Evolutionary conservation across 2,329 filamentous ascomycete species (phyloP), one percentile per base, ranked within the genome.

Genomic region (Xylaria digitata): DNA sequence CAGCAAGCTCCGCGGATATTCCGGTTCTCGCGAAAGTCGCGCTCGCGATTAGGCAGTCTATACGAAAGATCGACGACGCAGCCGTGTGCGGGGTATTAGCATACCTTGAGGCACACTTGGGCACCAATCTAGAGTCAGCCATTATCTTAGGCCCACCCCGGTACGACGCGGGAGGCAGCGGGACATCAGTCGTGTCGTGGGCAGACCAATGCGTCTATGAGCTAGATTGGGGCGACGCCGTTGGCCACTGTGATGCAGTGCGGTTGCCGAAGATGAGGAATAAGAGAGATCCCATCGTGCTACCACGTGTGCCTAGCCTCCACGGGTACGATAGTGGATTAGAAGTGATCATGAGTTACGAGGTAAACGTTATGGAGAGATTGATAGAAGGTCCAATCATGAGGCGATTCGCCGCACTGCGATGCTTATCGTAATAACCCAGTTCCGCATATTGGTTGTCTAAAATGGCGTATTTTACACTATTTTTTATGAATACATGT

Each of bases 111-210:
- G 26, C 53, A 2, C 68, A 68, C 8, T 7, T 65, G 1, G 62
- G 64, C 6, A 26, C 61, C 1, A 48, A 54, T 34, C 21, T 30
- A 19, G 43, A 59, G 49, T 54, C 32, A 9, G 43, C 54, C 13
- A 56, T 68, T 7, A 46, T 63, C 43, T 43, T 66, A 0, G 63
- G 63, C 2, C 63, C 56, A 23, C 60, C 60, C 8, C 53, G 56
- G 8, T 30, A 40, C 26, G 45, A 62, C 1, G 54, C n/a, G 0
- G 56, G 52, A n/a, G 55, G 64, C 2, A 58, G 49, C 42, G 69
- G 67, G 8, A 70, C 75, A 6, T 75, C 74, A n/a, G 70, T 77
- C 13, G 75, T 77, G n/a, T 77, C 75, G 8, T 78, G 76, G 75
- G 76, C 76, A 0, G 73, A 75, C 32, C 65, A 77, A 52, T 63